phyloP scores from a whole-genome alignment of 2,329 filamentous ascomycete species.

The Pezicula radicicola region DNA sequence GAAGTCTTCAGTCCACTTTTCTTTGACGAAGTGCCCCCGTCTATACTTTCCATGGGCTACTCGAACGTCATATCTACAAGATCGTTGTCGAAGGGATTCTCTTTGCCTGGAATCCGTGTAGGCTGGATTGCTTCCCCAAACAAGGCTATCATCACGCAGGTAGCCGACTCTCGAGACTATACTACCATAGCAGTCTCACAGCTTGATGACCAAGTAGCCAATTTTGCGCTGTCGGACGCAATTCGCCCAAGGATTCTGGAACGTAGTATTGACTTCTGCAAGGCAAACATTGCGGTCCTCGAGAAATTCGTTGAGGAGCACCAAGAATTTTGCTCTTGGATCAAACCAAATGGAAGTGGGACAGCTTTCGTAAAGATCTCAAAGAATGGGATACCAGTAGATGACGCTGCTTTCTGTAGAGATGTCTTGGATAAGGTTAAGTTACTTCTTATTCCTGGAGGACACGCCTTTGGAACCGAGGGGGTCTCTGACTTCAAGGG shows the following conservation, averaged over 20 bases:
- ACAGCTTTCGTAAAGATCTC: conserved; percentile 74
- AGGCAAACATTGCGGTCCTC: conserved; percentile 63
- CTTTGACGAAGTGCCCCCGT: conserved; percentile 63
- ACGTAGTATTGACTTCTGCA: conserved; percentile 65
- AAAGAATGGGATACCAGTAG: conserved; percentile 55
- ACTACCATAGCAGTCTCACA: conserved; percentile 84
- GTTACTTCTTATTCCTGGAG: conserved; percentile 72
- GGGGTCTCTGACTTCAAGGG: conserved; percentile 59
- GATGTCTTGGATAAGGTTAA: conserved; percentile 65
- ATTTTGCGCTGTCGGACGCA: conserved; percentile 65
- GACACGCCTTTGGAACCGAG: conserved; percentile 65
- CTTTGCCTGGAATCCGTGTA: conserved; percentile 75
- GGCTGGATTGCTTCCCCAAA: conserved; percentile 78
- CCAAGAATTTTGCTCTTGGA: conserved; percentile 63
- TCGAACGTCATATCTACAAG: conserved; percentile 69
- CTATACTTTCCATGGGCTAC: conserved; percentile 70
- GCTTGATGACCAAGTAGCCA: conserved; percentile 75
- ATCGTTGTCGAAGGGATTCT: conserved; percentile 85
- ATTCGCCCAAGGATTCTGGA: conserved; percentile 61
- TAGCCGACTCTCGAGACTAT: conserved; percentile 70
- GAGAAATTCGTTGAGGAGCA: conserved; percentile 65
- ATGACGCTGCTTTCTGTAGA: conserved; percentile 71
- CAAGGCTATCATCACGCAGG: conserved; percentile 55
- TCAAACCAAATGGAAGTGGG: conserved; percentile 73
- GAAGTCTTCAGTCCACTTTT: conserved; percentile 86